Base-by-base conservation (phyloP, 2,329 filamentous ascomycete species). In the Paecilomyces sp. region DNA sequence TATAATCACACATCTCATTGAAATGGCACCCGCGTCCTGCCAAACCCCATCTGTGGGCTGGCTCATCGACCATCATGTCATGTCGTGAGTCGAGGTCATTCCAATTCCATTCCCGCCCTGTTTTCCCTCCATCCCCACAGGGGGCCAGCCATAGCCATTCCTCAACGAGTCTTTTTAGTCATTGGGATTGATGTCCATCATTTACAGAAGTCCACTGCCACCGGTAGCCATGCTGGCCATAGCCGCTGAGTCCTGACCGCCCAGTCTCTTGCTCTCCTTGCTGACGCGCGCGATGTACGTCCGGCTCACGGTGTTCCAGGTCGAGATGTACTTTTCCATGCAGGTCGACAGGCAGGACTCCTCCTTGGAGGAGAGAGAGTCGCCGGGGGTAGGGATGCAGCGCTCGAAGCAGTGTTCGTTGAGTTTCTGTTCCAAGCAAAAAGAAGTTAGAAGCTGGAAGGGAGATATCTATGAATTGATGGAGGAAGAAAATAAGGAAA, bases 241-340 rank as follows among this genome's bases (percentile, higher is more conserved):
- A 11, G 58, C 64, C 41, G 65, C 58, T 28, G 63, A 62, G 59
- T 72, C 70, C 54, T 67, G 64, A 5, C 66, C 65, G n/a, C 68
- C 68, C 60, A 68, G 59, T 25, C 64, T 78, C 77, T 88, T 86
- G 65, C 82, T 80, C 74, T 88, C 85, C 75, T 86, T 75, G 66
- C 84, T 63, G 50, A 77, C 63, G 15, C 75, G 82, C 63, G 76
- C 75, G 69, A 91, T 84, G 73, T 91, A 91, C 50, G 86, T 81
- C 55, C 81, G 75, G 78, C 87, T 89, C 69, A 90, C 86, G 63
- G 83, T 79, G 77, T 92, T 92, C 90, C 90, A 93, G 11, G 88
- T 83, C 33, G 82, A 78, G 81, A 92, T 90, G 81, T 92, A 93
- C 76, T 92, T 92, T 69, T 92, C 89, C 85, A 92, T 90, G 80